Conservation (phyloP, 108 stramenopile species). For the Nitzschia palea region DNA sequence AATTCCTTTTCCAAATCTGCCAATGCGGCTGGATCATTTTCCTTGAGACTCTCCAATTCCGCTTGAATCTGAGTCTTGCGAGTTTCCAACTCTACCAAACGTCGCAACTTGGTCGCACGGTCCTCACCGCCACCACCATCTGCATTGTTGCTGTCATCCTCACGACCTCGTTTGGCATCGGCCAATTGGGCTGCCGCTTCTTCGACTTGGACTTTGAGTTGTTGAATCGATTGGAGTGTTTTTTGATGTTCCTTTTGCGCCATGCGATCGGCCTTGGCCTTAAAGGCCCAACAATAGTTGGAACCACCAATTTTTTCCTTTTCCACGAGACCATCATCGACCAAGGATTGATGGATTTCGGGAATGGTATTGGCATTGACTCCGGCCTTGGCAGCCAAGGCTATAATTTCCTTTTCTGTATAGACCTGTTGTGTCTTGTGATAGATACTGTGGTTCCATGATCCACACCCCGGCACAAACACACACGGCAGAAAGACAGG, state of each 20-base stretch:
- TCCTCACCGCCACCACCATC: slow-evolving; percentile 4
- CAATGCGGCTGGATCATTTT: slow-evolving; percentile 89
- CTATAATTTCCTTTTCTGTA: slow-evolving; percentile 88
- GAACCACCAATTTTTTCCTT: slow-evolving; percentile 92
- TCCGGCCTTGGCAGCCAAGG: slow-evolving; percentile 80
- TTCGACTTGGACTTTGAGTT: slow-evolving; percentile 31
- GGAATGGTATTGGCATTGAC: slow-evolving; percentile 75
- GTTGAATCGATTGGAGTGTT: slow-evolving; percentile 52
- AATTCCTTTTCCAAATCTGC: slow-evolving; percentile 66
- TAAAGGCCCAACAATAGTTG: slow-evolving; percentile 94
- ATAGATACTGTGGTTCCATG: slow-evolving; percentile 70
- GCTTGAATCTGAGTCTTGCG: slow-evolving; percentile 25
- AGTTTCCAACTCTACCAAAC: slow-evolving; percentile 49
- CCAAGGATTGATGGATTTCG: slow-evolving; percentile 74
- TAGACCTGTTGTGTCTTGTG: slow-evolving; percentile 79
- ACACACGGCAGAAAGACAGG: too few relatives aligned
- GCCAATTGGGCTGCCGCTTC: slow-evolving; percentile 69
- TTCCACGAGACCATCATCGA: slow-evolving; percentile 85
- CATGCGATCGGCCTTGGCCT: slow-evolving; percentile 78
- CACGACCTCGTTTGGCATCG: slow-evolving; percentile 86
- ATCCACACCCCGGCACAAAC: too few relatives aligned
- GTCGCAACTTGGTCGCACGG: slow-evolving; percentile 67
- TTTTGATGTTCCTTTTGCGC: slow-evolving; percentile 62
- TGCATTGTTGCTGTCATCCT: slow-evolving; percentile 41
- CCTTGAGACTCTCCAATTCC: slow-evolving; percentile 69